Base-by-base conservation (phyloP, 257 asterid species). In the Jacaranda mimosifolia region DNA sequence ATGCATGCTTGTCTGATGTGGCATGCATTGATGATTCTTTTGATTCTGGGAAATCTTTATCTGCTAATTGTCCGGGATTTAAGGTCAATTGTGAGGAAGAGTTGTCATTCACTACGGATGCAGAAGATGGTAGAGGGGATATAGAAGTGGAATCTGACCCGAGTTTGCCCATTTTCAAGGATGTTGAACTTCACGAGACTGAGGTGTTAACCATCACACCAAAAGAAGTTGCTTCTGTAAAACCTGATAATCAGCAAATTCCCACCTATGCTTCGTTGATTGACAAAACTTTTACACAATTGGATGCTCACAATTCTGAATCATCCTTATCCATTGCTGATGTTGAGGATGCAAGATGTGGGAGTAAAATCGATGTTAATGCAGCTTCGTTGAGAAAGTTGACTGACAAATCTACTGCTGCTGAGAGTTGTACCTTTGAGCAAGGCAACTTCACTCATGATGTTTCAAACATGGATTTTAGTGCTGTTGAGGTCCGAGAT, bases 261-360 rank as follows among this genome's bases (percentile, higher is more conserved):
- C 69, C 80, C 18, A 63, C 40, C n/a, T 68, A 36, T 43, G 10
- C 75, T 43, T 51, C 78, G 51, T 9, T 60, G 63, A 13, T 63
- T 42, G 81, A 70, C 70, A 32, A 42, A 9, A 13, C 5, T 48
- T 19, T 60, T 38, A 64, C 49, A 39, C 75, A 70, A 70, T 21
- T 40, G 38, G 80, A 62, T 19, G 59, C 51, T 35, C 26, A 19
- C 39, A 48, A 40, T n/a, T 10, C 13, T 17, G 76, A 73, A 58
- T 38, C 79, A 36, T 32, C 81, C 1, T 74, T 80, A 45, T 36
- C 73, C 15, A 14, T 65, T 40, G 70, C 87, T 62, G 87, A 67
- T 77, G 82, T 73, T 82, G 86, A 73, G 76, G 76, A 70, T 85
- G 86, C 70, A 59, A 63, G 53, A 77, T 42, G 60, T 49, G 82